Percentiles rank a stretch among this genome's conserved stretches.
Evolutionary conservation across 441 rosid genomes (phyloP).

Genomic region (Viola pubescens): DNA sequence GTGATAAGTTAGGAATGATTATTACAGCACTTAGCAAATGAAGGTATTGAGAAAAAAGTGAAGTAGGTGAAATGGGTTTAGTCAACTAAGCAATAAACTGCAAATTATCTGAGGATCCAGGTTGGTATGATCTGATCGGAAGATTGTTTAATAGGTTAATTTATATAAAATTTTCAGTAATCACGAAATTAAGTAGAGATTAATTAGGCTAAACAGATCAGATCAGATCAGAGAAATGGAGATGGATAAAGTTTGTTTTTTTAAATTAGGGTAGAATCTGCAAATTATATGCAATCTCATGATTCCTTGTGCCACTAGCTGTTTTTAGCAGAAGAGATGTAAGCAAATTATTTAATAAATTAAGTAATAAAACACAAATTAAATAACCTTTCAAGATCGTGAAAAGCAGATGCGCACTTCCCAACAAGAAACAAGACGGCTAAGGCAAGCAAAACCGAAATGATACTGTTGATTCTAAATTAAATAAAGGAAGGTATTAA

Average conservation of each 20-base stretch:
- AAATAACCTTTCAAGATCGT: no score
- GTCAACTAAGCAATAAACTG: constrained; percentile 1
- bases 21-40: no score
- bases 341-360: background rate
- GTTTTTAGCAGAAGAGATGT: background rate
- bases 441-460: constrained; percentile 19
- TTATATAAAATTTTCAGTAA: no score
- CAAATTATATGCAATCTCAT: background rate
- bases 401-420: background rate
- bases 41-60: background rate
- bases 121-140: constrained; percentile 7
- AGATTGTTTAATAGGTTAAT: constrained; percentile 1
- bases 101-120: background rate
- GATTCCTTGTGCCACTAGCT: background rate
- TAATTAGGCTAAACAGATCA: background rate
- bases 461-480: background rate
- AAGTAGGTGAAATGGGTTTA: constrained; percentile 11
- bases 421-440: constrained; percentile 13
- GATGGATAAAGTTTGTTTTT: background rate
- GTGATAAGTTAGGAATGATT: background rate
- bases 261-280: background rate
- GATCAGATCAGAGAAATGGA: background rate
- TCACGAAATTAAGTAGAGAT: no score
- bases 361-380: no score
- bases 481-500: background rate